These are phyloP conservation scores for Inga leiocalycina DNA, from an alignment of 306 rosid species.

Conservation along the genomic window DNA sequence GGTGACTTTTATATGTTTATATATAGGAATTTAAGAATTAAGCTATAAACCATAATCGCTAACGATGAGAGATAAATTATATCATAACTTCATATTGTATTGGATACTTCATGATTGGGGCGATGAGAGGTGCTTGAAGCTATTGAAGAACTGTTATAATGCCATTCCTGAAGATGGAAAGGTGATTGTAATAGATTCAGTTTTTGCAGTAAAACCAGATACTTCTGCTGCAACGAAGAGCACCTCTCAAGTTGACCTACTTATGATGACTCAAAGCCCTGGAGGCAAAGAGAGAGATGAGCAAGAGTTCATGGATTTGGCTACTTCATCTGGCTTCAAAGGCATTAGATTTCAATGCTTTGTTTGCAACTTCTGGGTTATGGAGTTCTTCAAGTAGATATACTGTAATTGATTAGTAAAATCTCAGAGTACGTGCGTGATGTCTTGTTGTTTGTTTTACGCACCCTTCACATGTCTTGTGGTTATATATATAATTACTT, in stretches of 20 bases:
- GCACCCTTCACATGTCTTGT: not conserved
- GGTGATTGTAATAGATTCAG: not conserved
- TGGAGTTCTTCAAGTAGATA: constrained; percentile 20
- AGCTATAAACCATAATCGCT: too few species aligned
- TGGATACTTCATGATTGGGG: constrained; percentile 6
- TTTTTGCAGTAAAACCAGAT: not conserved
- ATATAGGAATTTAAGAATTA: too few species aligned
- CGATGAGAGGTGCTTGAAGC: not conserved
- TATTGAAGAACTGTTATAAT: not conserved
- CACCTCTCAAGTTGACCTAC: not conserved
- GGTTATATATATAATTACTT: too few species aligned
- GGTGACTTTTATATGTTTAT: too few species aligned
- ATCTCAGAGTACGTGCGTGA: not conserved
- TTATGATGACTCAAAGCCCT: constrained; percentile 7
- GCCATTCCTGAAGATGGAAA: constrained; percentile 4
- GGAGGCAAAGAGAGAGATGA: constrained; percentile 6
- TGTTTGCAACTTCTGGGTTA: constrained; percentile 6
- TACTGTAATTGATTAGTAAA: not conserved
- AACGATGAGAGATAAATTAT: not conserved
- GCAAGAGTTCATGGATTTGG: constrained; percentile 4
- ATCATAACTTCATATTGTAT: not conserved
- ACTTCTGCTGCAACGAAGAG: not conserved
- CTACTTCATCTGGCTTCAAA: constrained; percentile 2
- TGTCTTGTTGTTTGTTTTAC: too few species aligned
- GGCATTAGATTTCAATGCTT: not conserved